These are phyloP conservation scores for Termitomyces sp. DNA, from an alignment of 768 basidiomycete species.

Conservation along the genomic window DNA sequence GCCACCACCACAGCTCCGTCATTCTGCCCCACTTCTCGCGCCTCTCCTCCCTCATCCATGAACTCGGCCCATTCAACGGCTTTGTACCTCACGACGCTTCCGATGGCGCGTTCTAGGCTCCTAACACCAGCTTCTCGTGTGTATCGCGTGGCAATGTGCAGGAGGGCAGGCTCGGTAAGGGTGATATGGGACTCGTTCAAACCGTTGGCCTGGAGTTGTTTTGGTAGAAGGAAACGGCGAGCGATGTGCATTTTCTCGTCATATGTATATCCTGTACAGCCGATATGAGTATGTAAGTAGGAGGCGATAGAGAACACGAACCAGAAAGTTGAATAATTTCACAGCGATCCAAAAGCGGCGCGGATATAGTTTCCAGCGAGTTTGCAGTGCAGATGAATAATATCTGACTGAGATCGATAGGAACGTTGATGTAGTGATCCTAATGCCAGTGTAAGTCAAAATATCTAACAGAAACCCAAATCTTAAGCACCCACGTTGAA, in stretches of 20 bases:
- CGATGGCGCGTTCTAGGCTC: conserved; percentile 81
- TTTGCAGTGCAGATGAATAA: conserved; percentile 95
- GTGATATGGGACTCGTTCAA: conserved; percentile 56
- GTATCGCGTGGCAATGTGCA: conserved; percentile 73
- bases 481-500: conserved; percentile 53
- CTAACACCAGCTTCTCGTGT: conserved; percentile 95
- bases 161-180: conserved; percentile 66
- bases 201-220: conserved; percentile 80
- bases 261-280: conserved; percentile 65
- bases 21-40: conserved; percentile 14
- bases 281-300: background rate
- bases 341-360: conserved; percentile 85
- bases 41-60: conserved; percentile 36
- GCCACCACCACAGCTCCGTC: conserved; percentile 17
- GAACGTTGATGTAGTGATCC: conserved; percentile 92
- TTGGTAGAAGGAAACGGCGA: conserved; percentile 81
- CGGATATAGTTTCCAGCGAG: conserved; percentile 82
- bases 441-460: conserved; percentile 22
- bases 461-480: background rate
- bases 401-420: conserved; percentile 83
- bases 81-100: conserved; percentile 84
- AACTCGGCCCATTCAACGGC: conserved; percentile 88
- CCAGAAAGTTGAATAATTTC: conserved; percentile 82
- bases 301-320: conserved; percentile 21
- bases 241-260: conserved; percentile 93